Evolutionary conservation across 495 filamentous ascomycete genomes (phyloP).

Genomic region (Tuber microsphaerosporum): DNA sequence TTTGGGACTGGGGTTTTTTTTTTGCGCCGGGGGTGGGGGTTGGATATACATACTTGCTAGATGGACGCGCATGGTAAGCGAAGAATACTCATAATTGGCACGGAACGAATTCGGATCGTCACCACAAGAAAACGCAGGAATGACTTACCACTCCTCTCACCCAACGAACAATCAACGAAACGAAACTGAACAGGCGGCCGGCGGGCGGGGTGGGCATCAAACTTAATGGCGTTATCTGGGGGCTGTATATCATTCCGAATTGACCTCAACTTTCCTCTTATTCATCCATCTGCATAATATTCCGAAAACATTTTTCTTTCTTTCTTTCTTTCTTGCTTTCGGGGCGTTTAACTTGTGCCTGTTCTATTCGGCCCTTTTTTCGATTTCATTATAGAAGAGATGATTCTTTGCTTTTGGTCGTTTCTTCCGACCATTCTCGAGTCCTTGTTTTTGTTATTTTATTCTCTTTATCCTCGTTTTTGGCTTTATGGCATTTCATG

Average conservation of each 20-base stretch:
- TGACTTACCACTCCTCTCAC: not conserved
- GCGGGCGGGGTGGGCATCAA: not conserved
- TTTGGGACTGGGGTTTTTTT: constrained; percentile 1
- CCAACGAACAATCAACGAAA: not conserved
- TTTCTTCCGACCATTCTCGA: not conserved
- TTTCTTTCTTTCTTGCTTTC: not conserved
- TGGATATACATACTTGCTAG: not conserved
- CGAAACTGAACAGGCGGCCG: not conserved
- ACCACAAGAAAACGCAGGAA: not conserved
- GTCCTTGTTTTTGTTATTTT: not conserved
- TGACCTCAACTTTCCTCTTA: not conserved
- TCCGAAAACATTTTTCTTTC: not conserved
- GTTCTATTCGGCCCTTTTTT: not conserved
- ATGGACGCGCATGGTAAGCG: not conserved
- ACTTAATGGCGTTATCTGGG: not conserved
- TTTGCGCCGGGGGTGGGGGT: not conserved
- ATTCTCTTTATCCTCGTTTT: not conserved
- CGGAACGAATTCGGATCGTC: not conserved
- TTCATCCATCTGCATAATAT: not conserved
- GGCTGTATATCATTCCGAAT: not conserved
- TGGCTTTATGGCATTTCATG: not conserved
- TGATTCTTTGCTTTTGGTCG: not conserved
- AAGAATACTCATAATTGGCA: not conserved
- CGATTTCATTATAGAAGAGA: not conserved
- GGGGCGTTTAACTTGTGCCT: not conserved